Evolutionary conservation across 176 grass and related monocot genomes (phyloP).

Genomic region (Poa pratensis): DNA sequence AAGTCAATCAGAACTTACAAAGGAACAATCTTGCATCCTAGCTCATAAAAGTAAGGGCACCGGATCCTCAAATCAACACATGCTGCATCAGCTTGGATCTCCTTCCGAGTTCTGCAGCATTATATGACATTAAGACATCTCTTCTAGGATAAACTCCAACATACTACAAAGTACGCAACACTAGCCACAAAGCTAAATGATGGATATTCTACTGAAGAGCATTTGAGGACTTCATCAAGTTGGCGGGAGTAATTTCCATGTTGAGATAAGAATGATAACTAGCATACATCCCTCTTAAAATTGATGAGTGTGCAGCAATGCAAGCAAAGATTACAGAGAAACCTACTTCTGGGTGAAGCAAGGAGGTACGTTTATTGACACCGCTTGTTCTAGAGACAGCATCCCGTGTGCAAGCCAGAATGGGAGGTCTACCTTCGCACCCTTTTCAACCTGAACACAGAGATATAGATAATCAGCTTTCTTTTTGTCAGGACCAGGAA

Average conservation of each 20-base stretch:
- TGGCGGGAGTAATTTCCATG: not conserved
- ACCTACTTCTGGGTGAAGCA: slow-evolving; percentile 86
- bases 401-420: slow-evolving; percentile 87
- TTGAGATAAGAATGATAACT: not conserved
- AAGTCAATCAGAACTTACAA: slow-evolving; percentile 59
- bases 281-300: not conserved
- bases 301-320: not conserved
- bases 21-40: slow-evolving; percentile 90
- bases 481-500: not conserved
- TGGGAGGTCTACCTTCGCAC: slow-evolving; percentile 85
- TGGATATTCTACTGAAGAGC: slow-evolving; percentile 3
- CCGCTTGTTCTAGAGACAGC: slow-evolving; percentile 65
- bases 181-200: not conserved
- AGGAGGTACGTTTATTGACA: slow-evolving; percentile 68
- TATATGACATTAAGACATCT: slow-evolving; percentile 11
- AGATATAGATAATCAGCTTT: not conserved
- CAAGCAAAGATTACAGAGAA: slow-evolving; percentile 21
- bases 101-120: slow-evolving; percentile 75
- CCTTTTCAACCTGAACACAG: slow-evolving; percentile 73
- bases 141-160: slow-evolving; percentile 20
- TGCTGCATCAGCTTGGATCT: slow-evolving; percentile 94
- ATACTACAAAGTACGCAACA: not conserved
- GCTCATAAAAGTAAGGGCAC: slow-evolving; percentile 89
- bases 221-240: not conserved
- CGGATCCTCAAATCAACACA: slow-evolving; percentile 82